Base-by-base conservation (phyloP, 129 eudicot species). In the Centaurea solstitialis region DNA sequence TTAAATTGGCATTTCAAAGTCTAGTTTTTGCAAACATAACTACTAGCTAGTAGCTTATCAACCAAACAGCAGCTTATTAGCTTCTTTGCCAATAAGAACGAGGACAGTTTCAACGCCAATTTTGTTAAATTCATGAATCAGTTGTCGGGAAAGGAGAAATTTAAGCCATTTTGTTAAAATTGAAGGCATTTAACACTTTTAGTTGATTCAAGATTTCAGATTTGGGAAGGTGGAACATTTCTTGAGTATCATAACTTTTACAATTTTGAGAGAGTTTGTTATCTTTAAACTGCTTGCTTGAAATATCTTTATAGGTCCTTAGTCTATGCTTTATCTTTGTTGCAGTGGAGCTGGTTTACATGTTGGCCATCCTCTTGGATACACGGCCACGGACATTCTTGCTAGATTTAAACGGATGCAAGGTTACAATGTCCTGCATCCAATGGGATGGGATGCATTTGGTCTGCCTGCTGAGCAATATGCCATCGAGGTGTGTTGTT, bases 401-500 rank as follows among this genome's bases (percentile, higher is more conserved):
- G 98, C 98, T 72, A 89, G 99, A 76, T 91, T 87, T 74, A 95
- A 88, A 87, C 88, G 99, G 62, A 95, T 95, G 99, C 97, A 92
- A 83, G 99, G 98, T 20, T 95, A 82, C 88, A 95, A 95, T 80
- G 99, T 95, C 70, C 85, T 95, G 80, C 99, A 95, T 83, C 99
- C 99, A 33, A 95, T 95, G 99, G 99, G 99, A 70, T 95, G 99
- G 99, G 99, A 95, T 84, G 99, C 98, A 37, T 95, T 95, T 80
- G 99, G 99, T 73, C 85, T 95, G 72, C 99, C 99, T 77, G 99
- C 98, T 9, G 99, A 95, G 82, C 99, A 95, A 82, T 95, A 95
- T 72, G 99, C 99, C 57, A 92, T 95, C 78, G 93, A 95, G 91
- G 99, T 92, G 76, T 41, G 35, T 68, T 78, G 38, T 81, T 53